These are phyloP conservation scores for thale cress (Arabidopsis thaliana) DNA, from an alignment of 345 rosid genomes.

Conservation along the genomic window DNA sequence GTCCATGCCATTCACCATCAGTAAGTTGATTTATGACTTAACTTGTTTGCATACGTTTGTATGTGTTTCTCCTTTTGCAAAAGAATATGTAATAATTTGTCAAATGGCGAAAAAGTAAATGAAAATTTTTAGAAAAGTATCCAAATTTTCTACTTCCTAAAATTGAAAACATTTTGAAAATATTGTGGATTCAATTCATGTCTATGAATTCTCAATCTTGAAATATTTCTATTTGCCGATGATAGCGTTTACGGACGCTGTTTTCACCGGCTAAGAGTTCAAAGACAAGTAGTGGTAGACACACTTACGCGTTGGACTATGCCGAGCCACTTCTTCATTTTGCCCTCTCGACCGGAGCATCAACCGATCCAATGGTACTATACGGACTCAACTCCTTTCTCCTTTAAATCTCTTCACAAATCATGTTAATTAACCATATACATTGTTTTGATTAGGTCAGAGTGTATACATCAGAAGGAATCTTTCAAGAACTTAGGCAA, in stretches of 20 bases:
- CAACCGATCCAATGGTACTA: slow-evolving; percentile 59
- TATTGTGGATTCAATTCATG: too few species aligned
- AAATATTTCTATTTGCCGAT: neutral
- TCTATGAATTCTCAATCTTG: too few species aligned
- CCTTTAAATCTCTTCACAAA: neutral
- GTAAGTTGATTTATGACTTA: slow-evolving; percentile 43
- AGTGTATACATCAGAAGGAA: slow-evolving; percentile 57
- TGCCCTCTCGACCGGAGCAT: slow-evolving; percentile 65
- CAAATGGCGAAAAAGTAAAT: too few species aligned
- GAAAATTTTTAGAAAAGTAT: too few species aligned
- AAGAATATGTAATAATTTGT: too few species aligned
- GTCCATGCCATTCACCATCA: slow-evolving; percentile 54
- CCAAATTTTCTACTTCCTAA: too few species aligned
- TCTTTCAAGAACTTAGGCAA: slow-evolving; percentile 60
- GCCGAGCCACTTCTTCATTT: slow-evolving; percentile 79
- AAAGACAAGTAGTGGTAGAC: slow-evolving; percentile 49
- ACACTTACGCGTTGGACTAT: slow-evolving; percentile 68
- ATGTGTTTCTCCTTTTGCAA: neutral
- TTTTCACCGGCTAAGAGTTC: slow-evolving; percentile 68
- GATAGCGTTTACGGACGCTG: slow-evolving; percentile 67
- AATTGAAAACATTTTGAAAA: too few species aligned
- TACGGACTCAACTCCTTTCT: neutral
- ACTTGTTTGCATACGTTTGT: neutral
- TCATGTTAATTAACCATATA: neutral
- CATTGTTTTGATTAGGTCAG: slow-evolving; percentile 52